Base-by-base conservation (phyloP, 768 basidiomycete genomes). In the Termitomyces sp. region DNA sequence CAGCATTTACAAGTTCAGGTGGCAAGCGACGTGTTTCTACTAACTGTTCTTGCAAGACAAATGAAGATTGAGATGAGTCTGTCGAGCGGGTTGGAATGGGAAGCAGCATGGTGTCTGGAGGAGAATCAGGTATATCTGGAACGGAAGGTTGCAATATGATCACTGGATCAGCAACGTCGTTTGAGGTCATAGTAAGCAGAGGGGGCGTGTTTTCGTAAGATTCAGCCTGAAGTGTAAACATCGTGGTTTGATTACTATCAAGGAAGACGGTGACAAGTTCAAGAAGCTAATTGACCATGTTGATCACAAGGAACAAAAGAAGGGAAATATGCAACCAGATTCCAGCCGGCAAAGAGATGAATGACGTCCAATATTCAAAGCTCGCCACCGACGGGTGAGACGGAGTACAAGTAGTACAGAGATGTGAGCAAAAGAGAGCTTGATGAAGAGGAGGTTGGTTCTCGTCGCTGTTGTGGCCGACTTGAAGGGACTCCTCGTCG, bases 1-100 rank as follows among this genome's bases (percentile, higher is more conserved):
- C 85, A 13, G 79, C 82, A n/a, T 71, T 65, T 46, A 78, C 78
- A 38, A 83, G 74, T 57, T 86, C 85, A 24, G 76, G 66, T 13
- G 81, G 74, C 20, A 84, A 66, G 5, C 74, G 68, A 48, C 77
- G 75, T n/a, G 66, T 67, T 46, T 75, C 71, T 7, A 70, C 70
- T 22, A 76, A 62, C 26, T 79, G 64, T 58, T 80, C 79, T 8
- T 79, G 75, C 44, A 82, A 73, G 0, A 77, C 67, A 40, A 84
- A 76, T 0, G 73, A 74, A 20, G 75, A 70, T 52, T 76, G 76
- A 4, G 76, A 74, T 52, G 67, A 73, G 58, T 72, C 72, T 24
- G 70, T 63, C 13, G 72, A 71, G 5, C 67, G 68, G 2, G 72
- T 67, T 20, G 78, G 74, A 51, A 77, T 68, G 30, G 80, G 75